Evolutionary conservation across 2,329 filamentous ascomycete genomes (phyloP), one percentile per base, ranked within the genome.

Genomic region (Paradendryphiella salina): DNA sequence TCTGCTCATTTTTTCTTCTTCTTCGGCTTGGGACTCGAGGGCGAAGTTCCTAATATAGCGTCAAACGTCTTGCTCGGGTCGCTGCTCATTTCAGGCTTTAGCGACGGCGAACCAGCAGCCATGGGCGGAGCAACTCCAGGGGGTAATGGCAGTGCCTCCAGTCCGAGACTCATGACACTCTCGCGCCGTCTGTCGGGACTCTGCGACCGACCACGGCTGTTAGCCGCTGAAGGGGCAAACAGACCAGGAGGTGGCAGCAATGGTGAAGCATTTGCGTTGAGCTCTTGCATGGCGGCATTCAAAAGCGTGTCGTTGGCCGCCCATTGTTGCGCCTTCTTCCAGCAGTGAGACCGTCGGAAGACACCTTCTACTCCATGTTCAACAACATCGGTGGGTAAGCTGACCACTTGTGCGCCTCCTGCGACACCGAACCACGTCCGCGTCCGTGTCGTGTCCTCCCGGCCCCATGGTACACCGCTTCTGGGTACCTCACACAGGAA

Each of bases 401-500:
- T 81, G 34, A 87, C 84, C 7, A 87, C 78, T 34, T 81, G 82
- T 18, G 78, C 78, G 32, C 83, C 80, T 31, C 87, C 89, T 2
- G 88, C 85, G 4, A 89, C 83, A 58, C 87, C 83, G 71, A 89
- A 90, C 87, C 87, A 90, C 64, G 85, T 84, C 11, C 86, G 81
- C 39, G 83, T 77, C 28, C 80, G 78, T 31, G 56, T 62, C 10
- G 69, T 72, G 49, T 83, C 82, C 45, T 87, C 86, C 46, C 84
- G 82, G 37, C 85, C 78, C 89, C 89, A 94, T 0, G 89, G 89
- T 0, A 84, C 79, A 46, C 85, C 85, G 14, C 86, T 86, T 64
- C 88, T 82, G 0, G 88, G 86, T 3, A 88, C 84, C 66, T 90
- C 81, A 70, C 89, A 92, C 21, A 93, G 77, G 76, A 93, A 94